Evolutionary conservation across 2,329 filamentous ascomycete genomes (phyloP).

Genomic region (Monilinia aucupariae): DNA sequence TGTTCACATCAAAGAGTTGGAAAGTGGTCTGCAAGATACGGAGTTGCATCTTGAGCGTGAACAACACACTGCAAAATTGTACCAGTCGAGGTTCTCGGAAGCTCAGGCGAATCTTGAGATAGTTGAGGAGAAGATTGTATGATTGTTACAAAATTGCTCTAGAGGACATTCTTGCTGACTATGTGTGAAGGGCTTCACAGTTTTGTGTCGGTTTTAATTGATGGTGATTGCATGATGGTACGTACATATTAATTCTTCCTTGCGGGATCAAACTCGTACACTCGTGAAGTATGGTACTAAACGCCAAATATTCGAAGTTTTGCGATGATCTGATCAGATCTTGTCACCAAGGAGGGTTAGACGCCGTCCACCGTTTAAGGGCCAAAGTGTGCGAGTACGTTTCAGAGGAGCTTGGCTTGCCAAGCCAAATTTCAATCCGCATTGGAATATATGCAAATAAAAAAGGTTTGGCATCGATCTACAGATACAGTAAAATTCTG

Average conservation of each 20-base stretch:
- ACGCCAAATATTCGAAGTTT: not conserved
- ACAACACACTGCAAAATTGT: slow-evolving; percentile 16
- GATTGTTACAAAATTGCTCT: too few species aligned
- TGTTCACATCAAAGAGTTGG: slow-evolving; percentile 16
- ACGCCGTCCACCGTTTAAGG: not conserved
- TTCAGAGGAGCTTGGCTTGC: slow-evolving; percentile 13
- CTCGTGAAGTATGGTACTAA: too few species aligned
- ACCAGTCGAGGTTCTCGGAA: slow-evolving; percentile 11
- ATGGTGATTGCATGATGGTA: slow-evolving; percentile 40
- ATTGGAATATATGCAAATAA: slow-evolving; percentile 40
- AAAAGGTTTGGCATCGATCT: slow-evolving; percentile 36
- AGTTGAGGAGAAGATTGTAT: not conserved
- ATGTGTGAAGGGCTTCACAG: not conserved
- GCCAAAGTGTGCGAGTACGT: slow-evolving; percentile 14
- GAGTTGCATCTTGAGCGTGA: slow-evolving; percentile 19
- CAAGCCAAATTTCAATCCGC: slow-evolving; percentile 30
- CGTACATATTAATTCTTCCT: slow-evolving; percentile 12
- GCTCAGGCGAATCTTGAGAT: slow-evolving; percentile 1
- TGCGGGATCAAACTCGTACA: not conserved
- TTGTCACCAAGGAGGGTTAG: not conserved
- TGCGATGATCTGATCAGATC: slow-evolving; percentile 6
- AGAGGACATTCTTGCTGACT: slow-evolving; percentile 5
- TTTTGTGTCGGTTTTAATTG: slow-evolving; percentile 37
- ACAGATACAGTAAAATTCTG: slow-evolving; percentile 33
- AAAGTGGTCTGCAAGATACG: slow-evolving; percentile 8